Base-by-base conservation (phyloP, 441 rosid species). In the Rhodomyrtus psidioides region DNA sequence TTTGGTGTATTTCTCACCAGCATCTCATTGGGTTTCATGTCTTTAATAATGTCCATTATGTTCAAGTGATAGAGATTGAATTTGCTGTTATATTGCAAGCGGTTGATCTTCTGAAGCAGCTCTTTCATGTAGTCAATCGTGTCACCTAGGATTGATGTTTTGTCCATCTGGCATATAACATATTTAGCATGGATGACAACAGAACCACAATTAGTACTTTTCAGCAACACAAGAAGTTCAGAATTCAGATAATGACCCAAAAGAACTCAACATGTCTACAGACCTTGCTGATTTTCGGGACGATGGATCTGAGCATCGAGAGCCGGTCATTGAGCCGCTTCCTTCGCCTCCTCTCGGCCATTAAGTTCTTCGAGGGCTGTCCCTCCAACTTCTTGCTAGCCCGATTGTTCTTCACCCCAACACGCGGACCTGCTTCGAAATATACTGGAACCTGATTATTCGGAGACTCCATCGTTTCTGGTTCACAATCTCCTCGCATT, bases 341-440 rank as follows among this genome's bases (percentile, higher is more conserved):
- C 88, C 88, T 83, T 82, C 88, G 85, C 83, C 88, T 49, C 79
- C 88, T 44, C 79, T 86, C 88, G 1, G 88, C 88, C 88, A 83
- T 83, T 42, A 86, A 59, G 56, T 86, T 86, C 88, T 86, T 86
- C 16, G 88, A 86, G 7, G 85, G 85, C 60, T 86, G 85, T 57
- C 86, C 88, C 85, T 57, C 88, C 24, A 15, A 42, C 83, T 83
- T 86, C 79, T 28, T 86, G 46, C 51, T 21, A 30, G 34, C 83
- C 79, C 81, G 53, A 74, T 59, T 57, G 79, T 76, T 86, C 53
- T 44, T 55, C 4, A 1, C 83, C 39, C 70, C 86, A 8, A 27
- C 46, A 53, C 16, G 14, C 2, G 16, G 49, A 49, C 79, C 51
- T 39, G 79, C 79, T 39, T 44, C 0, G 9, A 44, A 70, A 39